Base-by-base conservation (phyloP, 345 rosid genomes). In the Citrus unshiu region DNA sequence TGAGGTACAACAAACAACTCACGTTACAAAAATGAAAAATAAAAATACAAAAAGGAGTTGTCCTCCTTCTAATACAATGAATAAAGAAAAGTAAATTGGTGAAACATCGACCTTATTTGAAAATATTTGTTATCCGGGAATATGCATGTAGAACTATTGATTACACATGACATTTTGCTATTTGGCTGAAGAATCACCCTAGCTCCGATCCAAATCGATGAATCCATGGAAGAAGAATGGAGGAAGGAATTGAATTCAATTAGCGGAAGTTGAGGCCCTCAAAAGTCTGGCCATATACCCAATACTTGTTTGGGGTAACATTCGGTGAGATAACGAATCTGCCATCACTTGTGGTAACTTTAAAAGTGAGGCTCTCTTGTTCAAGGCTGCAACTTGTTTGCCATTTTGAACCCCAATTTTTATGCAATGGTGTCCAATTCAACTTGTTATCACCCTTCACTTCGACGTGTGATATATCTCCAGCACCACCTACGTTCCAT, bases 401-500 rank as follows among this genome's bases (percentile, higher is more conserved):
- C 90, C 90, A 89, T 14, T 84, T 85, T 27, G 88, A 64, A 19
- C 93, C 92, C 92, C 92, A 89, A 4, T 58, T 74, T 5, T 85
- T 80, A 24, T 27, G 77, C 89, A 90, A 58, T 24, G 81, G 10
- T 2, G 83, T 84, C 93, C 92, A 90, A 4, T 37, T 39, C 16
- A 80, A 70, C 68, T 80, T 81, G 70, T 83, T 71, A 57, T 78
- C 24, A 25, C 90, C 90, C 72, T 88, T 91, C 79, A 92, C 95
- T 68, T 82, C 82, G 71, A 94, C 81, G 72, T 86, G 73, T 29
- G 34, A 64, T 6, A 94, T 82, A 3, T 94, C 93, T 59, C 98
- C 97, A 6, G 90, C 88, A 57, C 95, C 97, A 0, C 86, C 97
- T 1, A 91, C 97, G 54, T 94, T 94, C 86, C 81, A 78, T 34